Evolutionary conservation across 2,329 filamentous ascomycete species (phyloP), one percentile per base, ranked within the genome.

Genomic region (Pezizomycotina sp.): DNA sequence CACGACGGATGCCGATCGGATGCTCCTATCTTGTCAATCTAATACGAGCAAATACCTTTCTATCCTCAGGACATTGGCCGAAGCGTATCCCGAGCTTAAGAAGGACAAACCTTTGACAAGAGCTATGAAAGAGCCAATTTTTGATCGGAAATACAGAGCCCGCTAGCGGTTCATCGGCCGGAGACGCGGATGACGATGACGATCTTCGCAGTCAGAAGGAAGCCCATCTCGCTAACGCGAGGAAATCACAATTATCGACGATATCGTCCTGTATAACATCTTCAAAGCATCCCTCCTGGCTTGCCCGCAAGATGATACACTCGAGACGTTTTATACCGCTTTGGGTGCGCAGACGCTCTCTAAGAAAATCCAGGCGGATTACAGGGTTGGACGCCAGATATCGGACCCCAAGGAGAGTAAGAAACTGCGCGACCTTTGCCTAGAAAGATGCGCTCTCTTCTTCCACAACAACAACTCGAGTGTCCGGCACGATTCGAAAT

Each of bases 371-470:
- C 44, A 46, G 18, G 38, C 46, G 20, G 48, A 49, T 35, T 50
- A 46, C 46, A 46, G 40, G 14, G 47, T 50, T 30, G 83, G 83
- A 0, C 60, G 65, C 2, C 60, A 70, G 24, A 66, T 68, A 9
- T 60, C 69, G 3, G 77, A 81, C 50, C 78, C 86, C 52, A 68
- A 66, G 16, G 59, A 64, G n/a, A 79, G 77, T 2, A 61, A 66
- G 32, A 71, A 71, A 52, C 58, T 95, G 27, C 72, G 77, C 36
- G 83, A 77, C 49, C 73, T 86, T 45, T 79, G 95, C 12, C 62
- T 91, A 4, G 91, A 98, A 56, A 72, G 89, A 36, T 77, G 78
- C 35, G 80, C 86, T 47, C 67, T 98, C 16, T 98, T 95, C 56
- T 62, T 98, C 18, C 77, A 93, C 52, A 84, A 80, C 51, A 77